Percentiles rank a stretch among this genome's conserved stretches.
These are phyloP conservation scores for Agaricus bisporus DNA, from an alignment of 768 basidiomycete species.

Conservation along the genomic window DNA sequence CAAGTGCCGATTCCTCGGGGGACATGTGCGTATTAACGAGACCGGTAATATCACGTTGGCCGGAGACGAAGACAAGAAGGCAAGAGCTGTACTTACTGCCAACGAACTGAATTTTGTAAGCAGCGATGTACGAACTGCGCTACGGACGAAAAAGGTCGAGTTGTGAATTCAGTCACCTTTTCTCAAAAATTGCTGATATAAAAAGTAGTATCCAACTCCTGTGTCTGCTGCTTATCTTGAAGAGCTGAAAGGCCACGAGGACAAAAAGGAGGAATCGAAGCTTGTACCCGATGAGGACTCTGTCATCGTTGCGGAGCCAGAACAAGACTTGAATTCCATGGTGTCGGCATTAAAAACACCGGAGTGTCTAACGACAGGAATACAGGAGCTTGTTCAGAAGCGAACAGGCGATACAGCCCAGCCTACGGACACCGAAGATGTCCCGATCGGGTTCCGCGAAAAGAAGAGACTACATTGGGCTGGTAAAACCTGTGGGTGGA, in stretches of 20 bases:
- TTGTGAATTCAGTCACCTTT: neutral
- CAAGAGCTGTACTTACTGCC: constrained; percentile 34
- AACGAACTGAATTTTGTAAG: constrained; percentile 68
- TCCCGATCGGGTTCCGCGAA: constrained; percentile 65
- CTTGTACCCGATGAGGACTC: constrained; percentile 18
- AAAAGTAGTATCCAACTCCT: constrained; percentile 10
- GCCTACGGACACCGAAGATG: constrained; percentile 55
- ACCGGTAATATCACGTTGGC: constrained; percentile 38
- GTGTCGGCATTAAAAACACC: constrained; percentile 10
- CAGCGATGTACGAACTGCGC: constrained; percentile 48
- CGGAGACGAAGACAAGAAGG: constrained; percentile 56
- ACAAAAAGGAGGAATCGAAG: constrained; percentile 18
- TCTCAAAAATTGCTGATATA: neutral
- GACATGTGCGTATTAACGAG: constrained; percentile 52
- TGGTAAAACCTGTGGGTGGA: constrained; percentile 72
- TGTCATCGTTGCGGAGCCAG: constrained; percentile 31
- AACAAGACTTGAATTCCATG: constrained; percentile 27
- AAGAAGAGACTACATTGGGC: constrained; percentile 85
- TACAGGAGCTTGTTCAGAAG: constrained; percentile 22
- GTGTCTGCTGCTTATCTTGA: constrained; percentile 24
- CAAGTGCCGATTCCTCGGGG: constrained; percentile 87
- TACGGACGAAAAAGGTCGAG: constrained; percentile 66
- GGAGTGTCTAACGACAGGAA: neutral
- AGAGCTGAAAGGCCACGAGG: constrained; percentile 29
- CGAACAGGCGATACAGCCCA: constrained; percentile 32